Evolutionary conservation across 2,329 filamentous ascomycete genomes (phyloP).

Genomic region (Colletotrichum musae): DNA sequence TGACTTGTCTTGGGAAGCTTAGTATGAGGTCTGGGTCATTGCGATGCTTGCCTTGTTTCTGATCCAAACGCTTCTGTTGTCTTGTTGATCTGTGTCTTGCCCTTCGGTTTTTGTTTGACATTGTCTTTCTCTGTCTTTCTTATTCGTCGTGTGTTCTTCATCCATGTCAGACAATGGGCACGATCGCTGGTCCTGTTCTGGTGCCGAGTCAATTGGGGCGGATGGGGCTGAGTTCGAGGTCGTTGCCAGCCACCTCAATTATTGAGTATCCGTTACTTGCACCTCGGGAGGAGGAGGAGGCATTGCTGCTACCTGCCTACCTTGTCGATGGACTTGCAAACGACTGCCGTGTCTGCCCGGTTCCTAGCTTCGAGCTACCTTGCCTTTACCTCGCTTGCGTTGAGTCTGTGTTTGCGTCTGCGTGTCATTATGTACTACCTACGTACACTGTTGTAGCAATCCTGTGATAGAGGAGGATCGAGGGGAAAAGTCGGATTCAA

Average conservation of each 20-base stretch:
- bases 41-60: background rate
- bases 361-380: background rate
- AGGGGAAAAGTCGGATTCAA: too few species aligned
- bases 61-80: background rate
- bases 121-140: background rate
- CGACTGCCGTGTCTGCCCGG: conserved; percentile 3
- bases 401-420: too few species aligned
- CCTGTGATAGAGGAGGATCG: too few species aligned
- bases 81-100: background rate
- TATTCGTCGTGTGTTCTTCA: background rate
- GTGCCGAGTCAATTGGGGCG: conserved; percentile 24
- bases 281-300: too few species aligned
- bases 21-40: background rate
- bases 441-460: too few species aligned
- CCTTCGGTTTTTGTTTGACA: background rate
- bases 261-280: conserved; percentile 10
- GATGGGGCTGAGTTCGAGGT: conserved; percentile 15
- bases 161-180: conserved; percentile 20
- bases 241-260: conserved; percentile 34
- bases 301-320: conserved; percentile 8
- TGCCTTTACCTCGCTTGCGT: too few species aligned
- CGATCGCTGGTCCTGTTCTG: background rate
- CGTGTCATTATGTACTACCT: too few species aligned
- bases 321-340: conserved; percentile 4
- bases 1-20: background rate